phyloP scores from a whole-genome alignment of 140 eudicot genomes.

The Anethum foeniculum region DNA sequence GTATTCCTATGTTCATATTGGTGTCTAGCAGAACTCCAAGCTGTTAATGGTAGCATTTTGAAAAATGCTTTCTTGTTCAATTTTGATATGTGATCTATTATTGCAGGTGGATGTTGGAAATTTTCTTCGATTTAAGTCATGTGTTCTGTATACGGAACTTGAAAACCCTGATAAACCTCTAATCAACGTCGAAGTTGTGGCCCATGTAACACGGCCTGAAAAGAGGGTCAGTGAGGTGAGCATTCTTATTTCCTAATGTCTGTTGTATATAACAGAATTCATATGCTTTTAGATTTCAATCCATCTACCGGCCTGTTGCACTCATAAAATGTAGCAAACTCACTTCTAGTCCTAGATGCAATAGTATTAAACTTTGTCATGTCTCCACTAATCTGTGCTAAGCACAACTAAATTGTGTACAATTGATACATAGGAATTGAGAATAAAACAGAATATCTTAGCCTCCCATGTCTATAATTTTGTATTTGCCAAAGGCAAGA shows the following conservation, averaged over 20 bases:
- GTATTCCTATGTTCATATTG: neutral
- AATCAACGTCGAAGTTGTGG: slow-evolving; percentile 89
- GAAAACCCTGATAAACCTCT: slow-evolving; percentile 58
- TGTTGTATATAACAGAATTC: neutral
- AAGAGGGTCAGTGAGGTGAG: slow-evolving; percentile 76
- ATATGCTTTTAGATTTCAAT: neutral
- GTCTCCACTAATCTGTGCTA: neutral
- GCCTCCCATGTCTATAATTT: neutral
- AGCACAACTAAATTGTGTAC: neutral
- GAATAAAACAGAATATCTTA: neutral
- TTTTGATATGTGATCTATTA: slow-evolving; percentile 15
- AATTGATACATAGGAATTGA: neutral
- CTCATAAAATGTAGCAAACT: neutral
- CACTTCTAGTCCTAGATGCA: neutral
- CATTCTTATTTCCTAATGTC: neutral
- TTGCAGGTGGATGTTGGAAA: slow-evolving; percentile 94
- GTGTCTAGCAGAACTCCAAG: neutral
- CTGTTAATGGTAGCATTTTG: neutral
- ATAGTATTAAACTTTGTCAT: neutral
- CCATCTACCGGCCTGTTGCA: neutral
- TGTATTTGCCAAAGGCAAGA: neutral
- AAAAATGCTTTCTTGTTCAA: neutral
- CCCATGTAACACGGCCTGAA: slow-evolving; percentile 92
- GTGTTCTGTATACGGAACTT: slow-evolving; percentile 81
- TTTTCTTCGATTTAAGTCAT: slow-evolving; percentile 80